phyloP scores from a whole-genome alignment of 495 filamentous ascomycete species.

The Alectoria sarmentosa region DNA sequence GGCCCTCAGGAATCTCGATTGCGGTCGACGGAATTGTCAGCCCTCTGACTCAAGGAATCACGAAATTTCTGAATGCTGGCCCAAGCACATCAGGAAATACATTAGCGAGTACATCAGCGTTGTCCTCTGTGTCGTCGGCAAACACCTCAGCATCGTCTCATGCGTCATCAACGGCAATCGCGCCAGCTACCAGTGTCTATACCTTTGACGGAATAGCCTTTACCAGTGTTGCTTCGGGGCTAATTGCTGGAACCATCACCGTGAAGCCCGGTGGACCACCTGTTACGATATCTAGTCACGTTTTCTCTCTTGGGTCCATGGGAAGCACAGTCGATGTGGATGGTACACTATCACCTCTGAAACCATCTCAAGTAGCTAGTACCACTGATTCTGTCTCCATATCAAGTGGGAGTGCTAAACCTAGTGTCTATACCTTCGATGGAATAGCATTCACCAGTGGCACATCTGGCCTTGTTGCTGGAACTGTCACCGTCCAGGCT shows the following conservation, averaged over 20 bases:
- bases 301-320: background rate
- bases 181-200: background rate
- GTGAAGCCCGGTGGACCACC: background rate
- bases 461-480: background rate
- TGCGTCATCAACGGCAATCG: too few species aligned
- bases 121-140: too few species aligned
- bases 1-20: background rate
- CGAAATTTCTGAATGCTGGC: too few species aligned
- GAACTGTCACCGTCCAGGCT: background rate
- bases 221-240: background rate
- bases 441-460: background rate
- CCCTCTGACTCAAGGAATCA: too few species aligned
- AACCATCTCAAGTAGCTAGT: background rate
- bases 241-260: background rate
- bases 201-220: background rate
- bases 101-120: too few species aligned
- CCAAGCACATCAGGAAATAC: too few species aligned
- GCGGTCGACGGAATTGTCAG: conserved; percentile 1
- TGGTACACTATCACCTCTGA: background rate
- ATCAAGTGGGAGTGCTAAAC: background rate
- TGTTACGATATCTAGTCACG: background rate
- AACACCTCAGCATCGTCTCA: too few species aligned
- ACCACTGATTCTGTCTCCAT: background rate
- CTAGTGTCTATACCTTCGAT: background rate
- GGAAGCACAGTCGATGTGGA: conserved; percentile 1